Conservation (phyloP, 805 yeast genomes). For the Yarrowia keelungensis region DNA sequence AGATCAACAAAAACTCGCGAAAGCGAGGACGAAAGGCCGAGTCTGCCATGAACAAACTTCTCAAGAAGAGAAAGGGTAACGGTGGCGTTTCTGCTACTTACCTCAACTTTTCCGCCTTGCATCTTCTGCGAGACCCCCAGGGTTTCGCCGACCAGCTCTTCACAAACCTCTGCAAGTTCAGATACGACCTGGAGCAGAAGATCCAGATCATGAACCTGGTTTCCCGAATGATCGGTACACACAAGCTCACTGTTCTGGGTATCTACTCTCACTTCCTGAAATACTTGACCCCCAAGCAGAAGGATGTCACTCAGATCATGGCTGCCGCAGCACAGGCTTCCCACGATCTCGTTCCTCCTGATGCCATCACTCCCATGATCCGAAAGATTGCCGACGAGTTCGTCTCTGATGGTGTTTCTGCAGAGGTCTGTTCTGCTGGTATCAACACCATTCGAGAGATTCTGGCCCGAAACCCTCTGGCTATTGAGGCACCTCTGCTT, state of each 20-base stretch:
- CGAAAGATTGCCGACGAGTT: slow-evolving; percentile 96
- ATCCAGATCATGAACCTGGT: slow-evolving; percentile 85
- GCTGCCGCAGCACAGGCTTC: slow-evolving; percentile 97
- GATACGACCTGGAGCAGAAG: slow-evolving; percentile 84
- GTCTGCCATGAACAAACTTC: slow-evolving; percentile 69
- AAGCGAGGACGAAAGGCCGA: slow-evolving; percentile 84
- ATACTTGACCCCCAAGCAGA: slow-evolving; percentile 91
- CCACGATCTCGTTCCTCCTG: slow-evolving; percentile 98
- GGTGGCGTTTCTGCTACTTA: slow-evolving; percentile 67
- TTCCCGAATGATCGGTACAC: slow-evolving; percentile 91
- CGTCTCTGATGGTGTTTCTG: slow-evolving; percentile 97
- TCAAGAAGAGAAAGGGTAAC: slow-evolving; percentile 61
- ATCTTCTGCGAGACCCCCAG: slow-evolving; percentile 93
- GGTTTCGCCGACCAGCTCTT: slow-evolving; percentile 92
- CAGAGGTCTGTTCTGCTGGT: slow-evolving; percentile 98
- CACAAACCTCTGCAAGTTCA: slow-evolving; percentile 73
- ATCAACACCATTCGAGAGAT: slow-evolving; percentile 94
- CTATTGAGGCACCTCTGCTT: slow-evolving; percentile 84
- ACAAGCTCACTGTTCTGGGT: slow-evolving; percentile 88
- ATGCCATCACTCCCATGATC: slow-evolving; percentile 76
- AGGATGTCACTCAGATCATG: slow-evolving; percentile 92
- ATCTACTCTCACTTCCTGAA: slow-evolving; percentile 87
- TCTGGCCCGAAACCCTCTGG: slow-evolving; percentile 89
- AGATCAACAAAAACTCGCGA: slow-evolving; percentile 79
- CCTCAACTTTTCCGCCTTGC: slow-evolving; percentile 93